Base-by-base conservation (phyloP, 2,329 filamentous ascomycete genomes). In the Elsinoe batatas region DNA sequence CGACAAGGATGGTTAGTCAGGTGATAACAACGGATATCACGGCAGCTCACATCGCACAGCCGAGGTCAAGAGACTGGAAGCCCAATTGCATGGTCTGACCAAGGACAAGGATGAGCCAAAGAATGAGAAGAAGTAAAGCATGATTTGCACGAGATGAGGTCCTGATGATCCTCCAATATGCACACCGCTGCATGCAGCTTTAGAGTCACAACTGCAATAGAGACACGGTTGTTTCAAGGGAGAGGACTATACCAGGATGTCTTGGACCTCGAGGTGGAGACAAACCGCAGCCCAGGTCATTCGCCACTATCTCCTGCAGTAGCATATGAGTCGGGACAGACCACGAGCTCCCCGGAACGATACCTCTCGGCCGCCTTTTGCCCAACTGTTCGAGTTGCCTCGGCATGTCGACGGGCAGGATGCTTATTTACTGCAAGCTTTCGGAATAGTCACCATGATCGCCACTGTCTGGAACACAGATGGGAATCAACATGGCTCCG, bases 1-100 rank as follows among this genome's bases (percentile, higher is more conserved):
- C 17, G 74, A 82, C 43, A 80, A 79, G 62, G 71, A 79, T 61
- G 77, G 83, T 84, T 13, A 55, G 53, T 54, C 18, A 26, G n/a
- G 8, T 33, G 3, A n/a, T 18, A 1, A 35, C 32, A 37, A 8
- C 22, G 49, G 36, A 15, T 26, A 35, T 18, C 12, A 53, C 18
- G 36, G 51, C 46, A 35, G 20, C 36, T 54, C 11, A 44, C 12
- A 42, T 11, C 15, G 15, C 17, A 13, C 38, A 54, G 51, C 36
- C 26, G 38, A 54, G 38, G 22, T 54, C 36, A 54, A 22, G 20
- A 22, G 26, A 43, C 36, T 54, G 18, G 51, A 54, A 44, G 51
- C 36, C 15, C 36, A 43, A 35, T 22, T 54, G 51, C 51, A 54
- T 43, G 51, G 36, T 33, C 30, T 54, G 36, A 54, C 51, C 4